Conservation (phyloP, 106 monocot species). For the Posidonia australis region DNA sequence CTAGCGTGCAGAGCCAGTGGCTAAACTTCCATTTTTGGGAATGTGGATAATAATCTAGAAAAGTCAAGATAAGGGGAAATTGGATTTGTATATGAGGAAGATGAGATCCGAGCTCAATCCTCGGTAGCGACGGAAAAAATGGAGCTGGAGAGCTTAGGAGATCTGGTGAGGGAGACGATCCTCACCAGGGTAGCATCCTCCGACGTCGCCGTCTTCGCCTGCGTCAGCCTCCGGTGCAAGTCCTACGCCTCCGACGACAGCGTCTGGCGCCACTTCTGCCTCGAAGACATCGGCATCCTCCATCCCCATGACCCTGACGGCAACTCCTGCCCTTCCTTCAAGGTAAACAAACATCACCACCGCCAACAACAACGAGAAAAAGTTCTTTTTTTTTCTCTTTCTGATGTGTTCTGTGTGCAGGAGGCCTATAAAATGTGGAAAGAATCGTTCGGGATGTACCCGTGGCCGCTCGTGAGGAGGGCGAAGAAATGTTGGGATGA, state of each 20-base stretch:
- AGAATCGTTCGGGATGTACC: slow-evolving; percentile 78
- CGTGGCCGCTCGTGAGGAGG: slow-evolving; percentile 59
- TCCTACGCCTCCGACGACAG: slow-evolving; percentile 24
- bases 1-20: too few relatives aligned
- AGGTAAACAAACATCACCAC: slow-evolving; percentile 9
- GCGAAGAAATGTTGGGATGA: slow-evolving; percentile 46
- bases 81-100: too few relatives aligned
- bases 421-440: slow-evolving; percentile 45
- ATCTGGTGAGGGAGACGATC: slow-evolving; percentile 30
- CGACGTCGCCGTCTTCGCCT: slow-evolving; percentile 18
- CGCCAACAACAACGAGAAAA: too few relatives aligned
- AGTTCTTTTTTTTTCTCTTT: not conserved
- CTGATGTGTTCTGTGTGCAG: slow-evolving; percentile 20
- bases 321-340: slow-evolving; percentile 36
- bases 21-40: too few relatives aligned
- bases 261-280: slow-evolving; percentile 35
- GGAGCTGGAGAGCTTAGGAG: slow-evolving; percentile 30
- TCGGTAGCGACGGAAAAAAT: not conserved
- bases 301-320: slow-evolving; percentile 26
- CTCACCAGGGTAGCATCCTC: slow-evolving; percentile 18
- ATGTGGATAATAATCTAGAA: too few relatives aligned
- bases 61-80: too few relatives aligned
- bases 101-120: too few relatives aligned
- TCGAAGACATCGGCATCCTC: slow-evolving; percentile 27
- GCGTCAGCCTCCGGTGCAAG: slow-evolving; percentile 30